phyloP scores from a whole-genome alignment of 2,329 filamentous ascomycete genomes.

The Lachnellula hyalina region DNA sequence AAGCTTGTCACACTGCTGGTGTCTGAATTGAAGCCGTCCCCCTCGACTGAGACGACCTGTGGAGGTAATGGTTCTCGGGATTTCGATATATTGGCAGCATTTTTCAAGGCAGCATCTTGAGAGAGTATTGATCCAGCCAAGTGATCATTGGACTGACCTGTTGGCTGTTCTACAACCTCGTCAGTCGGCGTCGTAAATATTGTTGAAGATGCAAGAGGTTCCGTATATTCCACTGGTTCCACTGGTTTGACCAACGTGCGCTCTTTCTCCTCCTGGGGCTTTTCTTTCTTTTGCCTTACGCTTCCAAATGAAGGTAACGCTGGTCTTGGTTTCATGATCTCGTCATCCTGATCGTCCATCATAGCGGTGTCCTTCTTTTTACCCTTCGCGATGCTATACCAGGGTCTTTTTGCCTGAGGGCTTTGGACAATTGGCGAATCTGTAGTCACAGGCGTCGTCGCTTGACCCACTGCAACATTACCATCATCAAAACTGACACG shows the following conservation, averaged over 20 bases:
- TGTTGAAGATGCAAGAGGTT: conserved; percentile 26
- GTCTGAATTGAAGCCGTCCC: conserved; percentile 58
- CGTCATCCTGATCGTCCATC: conserved; percentile 59
- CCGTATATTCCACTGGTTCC: conserved; percentile 33
- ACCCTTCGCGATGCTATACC: conserved; percentile 46
- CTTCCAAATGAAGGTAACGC: conserved; percentile 72
- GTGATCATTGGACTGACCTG: conserved; percentile 51
- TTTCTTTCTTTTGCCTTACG: conserved; percentile 56
- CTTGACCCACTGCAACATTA: conserved; percentile 49
- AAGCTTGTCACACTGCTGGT: conserved; percentile 38
- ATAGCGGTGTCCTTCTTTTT: conserved; percentile 45
- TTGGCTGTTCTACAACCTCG: conserved; percentile 16
- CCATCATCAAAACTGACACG: conserved; percentile 72
- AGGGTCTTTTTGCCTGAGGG: conserved; percentile 41
- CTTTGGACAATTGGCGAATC: conserved; percentile 38
- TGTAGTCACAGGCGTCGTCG: conserved; percentile 33
- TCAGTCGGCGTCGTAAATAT: conserved; percentile 18
- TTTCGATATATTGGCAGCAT: conserved; percentile 51
- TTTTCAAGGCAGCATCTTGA: conserved; percentile 48
- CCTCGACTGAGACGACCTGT: conserved; percentile 65
- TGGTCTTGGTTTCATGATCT: conserved; percentile 69
- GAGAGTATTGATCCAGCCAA: conserved; percentile 50
- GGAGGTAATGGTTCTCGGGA: conserved; percentile 63
- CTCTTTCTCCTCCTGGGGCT: conserved; percentile 47
- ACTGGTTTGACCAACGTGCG: conserved; percentile 52